Evolutionary conservation across 371 early-diverging fungal species (phyloP).

Genomic region (Chytridiales sp.): DNA sequence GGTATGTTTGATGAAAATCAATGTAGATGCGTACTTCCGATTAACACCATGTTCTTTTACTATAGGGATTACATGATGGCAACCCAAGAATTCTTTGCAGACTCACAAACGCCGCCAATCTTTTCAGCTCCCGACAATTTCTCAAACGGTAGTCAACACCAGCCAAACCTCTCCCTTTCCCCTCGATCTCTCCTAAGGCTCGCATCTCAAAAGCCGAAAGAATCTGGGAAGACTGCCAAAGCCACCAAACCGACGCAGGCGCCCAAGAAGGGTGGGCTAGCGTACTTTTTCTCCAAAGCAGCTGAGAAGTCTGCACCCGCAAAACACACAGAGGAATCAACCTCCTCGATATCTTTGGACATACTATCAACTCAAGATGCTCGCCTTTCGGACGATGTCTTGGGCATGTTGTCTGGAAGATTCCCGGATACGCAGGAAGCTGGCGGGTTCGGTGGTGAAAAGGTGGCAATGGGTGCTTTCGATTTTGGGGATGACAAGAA

Average conservation of each 20-base stretch:
- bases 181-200: too few species aligned
- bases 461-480: slow-evolving; percentile 8
- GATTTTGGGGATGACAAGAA: slow-evolving; percentile 9
- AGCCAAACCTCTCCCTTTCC: too few species aligned
- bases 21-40: too few species aligned
- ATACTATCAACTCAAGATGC: background rate
- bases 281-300: background rate
- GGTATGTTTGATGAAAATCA: too few species aligned
- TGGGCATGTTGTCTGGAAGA: slow-evolving; percentile 14
- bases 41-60: too few species aligned
- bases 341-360: background rate
- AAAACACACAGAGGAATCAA: background rate
- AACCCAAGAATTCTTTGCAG: too few species aligned
- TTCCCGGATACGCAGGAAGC: background rate
- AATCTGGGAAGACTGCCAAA: too few species aligned
- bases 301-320: background rate
- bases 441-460: slow-evolving; percentile 2
- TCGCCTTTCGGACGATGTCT: slow-evolving; percentile 1
- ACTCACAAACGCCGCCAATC: too few species aligned
- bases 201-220: too few species aligned
- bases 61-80: too few species aligned
- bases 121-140: too few species aligned
- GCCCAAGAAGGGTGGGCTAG: background rate
- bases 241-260: background rate
- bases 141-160: too few species aligned